These are phyloP conservation scores for Thinopyrum obtusiflorum DNA, from an alignment of 202 grass and related monocot species.

Conservation along the genomic window DNA sequence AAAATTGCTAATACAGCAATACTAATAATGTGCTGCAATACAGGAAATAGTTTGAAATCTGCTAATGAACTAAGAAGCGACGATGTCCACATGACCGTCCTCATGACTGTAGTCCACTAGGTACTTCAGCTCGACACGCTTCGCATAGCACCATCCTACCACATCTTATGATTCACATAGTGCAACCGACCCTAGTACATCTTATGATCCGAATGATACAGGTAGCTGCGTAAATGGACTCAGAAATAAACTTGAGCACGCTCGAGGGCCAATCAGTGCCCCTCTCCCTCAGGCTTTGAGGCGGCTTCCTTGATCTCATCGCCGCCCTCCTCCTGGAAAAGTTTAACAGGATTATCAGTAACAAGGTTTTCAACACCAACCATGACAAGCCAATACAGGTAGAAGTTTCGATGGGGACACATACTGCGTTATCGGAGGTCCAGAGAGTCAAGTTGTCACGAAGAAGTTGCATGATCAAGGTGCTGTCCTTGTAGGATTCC, in stretches of 20 bases:
- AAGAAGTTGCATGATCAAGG: slow-evolving; percentile 81
- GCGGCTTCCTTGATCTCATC: slow-evolving; percentile 78
- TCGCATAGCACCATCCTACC: slow-evolving; percentile 8
- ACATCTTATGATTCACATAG: slow-evolving; percentile 31
- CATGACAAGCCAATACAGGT: background rate
- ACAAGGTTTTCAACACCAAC: background rate
- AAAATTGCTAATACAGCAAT: slow-evolving; percentile 34
- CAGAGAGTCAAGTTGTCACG: slow-evolving; percentile 75
- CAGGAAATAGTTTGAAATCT: slow-evolving; percentile 29
- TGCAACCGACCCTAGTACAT: slow-evolving; percentile 40
- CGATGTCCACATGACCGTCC: slow-evolving; percentile 15
- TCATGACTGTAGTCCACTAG: slow-evolving; percentile 30
- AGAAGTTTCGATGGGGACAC: background rate
- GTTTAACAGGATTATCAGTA: background rate
- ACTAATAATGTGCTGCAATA: slow-evolving; percentile 38
- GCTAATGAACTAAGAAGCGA: slow-evolving; percentile 33
- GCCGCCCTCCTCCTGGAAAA: slow-evolving; percentile 57
- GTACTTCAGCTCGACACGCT: slow-evolving; percentile 26
- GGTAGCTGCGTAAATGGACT: slow-evolving; percentile 31
- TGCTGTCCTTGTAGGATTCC: slow-evolving; percentile 85
- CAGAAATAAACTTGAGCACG: slow-evolving; percentile 11
- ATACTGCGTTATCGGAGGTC: slow-evolving; percentile 61
- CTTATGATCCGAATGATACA: slow-evolving; percentile 39
- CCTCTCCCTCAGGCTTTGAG: slow-evolving; percentile 56
- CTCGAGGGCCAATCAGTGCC: slow-evolving; percentile 19